phyloP scores from a whole-genome alignment of 139 green algal species.

The Chlorella vulgaris region DNA sequence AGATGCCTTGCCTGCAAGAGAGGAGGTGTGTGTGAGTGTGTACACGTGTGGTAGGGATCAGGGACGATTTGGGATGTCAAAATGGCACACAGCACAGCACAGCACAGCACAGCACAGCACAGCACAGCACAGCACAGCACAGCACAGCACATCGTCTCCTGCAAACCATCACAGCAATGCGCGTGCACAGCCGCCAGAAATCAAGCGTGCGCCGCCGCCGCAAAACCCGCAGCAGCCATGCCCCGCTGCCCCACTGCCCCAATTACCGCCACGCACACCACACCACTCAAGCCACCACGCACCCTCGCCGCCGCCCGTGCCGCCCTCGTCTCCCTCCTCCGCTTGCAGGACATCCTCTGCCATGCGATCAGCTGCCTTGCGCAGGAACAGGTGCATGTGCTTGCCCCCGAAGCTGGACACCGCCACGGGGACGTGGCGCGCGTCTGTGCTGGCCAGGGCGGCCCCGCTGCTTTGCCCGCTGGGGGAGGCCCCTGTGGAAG shows the following conservation, averaged over 20 bases:
- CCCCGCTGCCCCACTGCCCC: not conserved
- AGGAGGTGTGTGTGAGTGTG: not conserved
- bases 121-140: no score
- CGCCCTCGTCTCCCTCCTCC: not conserved
- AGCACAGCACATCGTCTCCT: no score
- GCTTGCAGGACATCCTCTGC: constrained; percentile 80
- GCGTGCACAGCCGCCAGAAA: no score
- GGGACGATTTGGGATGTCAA: no score
- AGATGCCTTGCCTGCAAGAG: constrained; percentile 9
- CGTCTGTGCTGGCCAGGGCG: constrained; percentile 7
- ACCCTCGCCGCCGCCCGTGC: not conserved
- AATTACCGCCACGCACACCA: not conserved
- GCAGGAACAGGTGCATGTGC: constrained; percentile 79
- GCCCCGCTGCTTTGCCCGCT: constrained; percentile 13
- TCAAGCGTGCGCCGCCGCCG: no score
- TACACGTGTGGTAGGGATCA: not conserved
- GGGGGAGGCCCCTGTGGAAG: constrained; percentile 25
- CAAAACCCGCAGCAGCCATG: not conserved
- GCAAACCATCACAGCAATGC: no score
- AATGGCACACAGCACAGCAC: no score
- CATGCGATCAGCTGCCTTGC: constrained; percentile 77
- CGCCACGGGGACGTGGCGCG: constrained; percentile 38
- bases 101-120: no score
- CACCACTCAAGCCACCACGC: not conserved
- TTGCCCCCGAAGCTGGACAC: constrained; percentile 48